Conservation (phyloP, 2,329 filamentous ascomycete species). For the Xylaria sp. region DNA sequence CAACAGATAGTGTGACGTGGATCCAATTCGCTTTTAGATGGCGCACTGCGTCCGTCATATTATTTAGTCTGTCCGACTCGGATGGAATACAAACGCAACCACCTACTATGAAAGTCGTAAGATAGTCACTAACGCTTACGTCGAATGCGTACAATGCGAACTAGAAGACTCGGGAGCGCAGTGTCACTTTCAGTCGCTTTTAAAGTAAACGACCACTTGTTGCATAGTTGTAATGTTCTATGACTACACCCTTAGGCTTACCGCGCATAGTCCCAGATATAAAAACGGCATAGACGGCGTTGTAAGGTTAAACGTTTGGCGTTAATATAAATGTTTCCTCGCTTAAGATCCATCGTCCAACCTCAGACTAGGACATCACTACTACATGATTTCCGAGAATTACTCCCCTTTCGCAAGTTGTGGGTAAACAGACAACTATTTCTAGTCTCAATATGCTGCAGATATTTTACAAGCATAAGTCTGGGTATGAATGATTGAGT, state of each 20-base stretch:
- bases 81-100: constrained; percentile 2
- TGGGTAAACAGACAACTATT: neutral
- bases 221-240: neutral
- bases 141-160: constrained; percentile 4
- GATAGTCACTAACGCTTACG: neutral
- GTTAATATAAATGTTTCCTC: neutral
- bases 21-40: neutral
- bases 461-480: neutral
- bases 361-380: neutral
- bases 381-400: neutral
- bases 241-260: neutral
- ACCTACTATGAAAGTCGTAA: neutral
- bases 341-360: neutral
- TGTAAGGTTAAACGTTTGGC: neutral
- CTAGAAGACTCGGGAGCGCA: neutral
- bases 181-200: neutral
- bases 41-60: neutral
- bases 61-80: neutral
- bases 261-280: neutral
- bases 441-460: neutral
- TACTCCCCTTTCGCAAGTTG: neutral
- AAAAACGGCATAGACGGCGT: constrained; percentile 2
- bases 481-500: neutral
- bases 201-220: neutral
- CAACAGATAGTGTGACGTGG: neutral